Conservation (phyloP, 371 early-diverging fungal genomes). For the Spiromyces aspiralis region DNA sequence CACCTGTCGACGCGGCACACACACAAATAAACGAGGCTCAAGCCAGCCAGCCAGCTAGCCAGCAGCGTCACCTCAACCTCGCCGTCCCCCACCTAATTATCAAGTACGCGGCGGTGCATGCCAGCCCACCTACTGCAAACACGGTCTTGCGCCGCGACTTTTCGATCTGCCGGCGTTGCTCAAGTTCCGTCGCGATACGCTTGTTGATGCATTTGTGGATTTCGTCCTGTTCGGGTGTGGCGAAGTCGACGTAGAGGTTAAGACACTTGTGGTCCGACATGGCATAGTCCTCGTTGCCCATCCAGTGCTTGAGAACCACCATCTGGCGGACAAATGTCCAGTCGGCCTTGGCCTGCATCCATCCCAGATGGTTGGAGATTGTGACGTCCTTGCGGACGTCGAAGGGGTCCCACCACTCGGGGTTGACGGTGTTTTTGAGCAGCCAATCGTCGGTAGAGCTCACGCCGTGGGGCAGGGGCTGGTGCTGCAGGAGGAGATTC, state of each 20-base stretch:
- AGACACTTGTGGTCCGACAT: conserved; percentile 62
- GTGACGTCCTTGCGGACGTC: conserved; percentile 38
- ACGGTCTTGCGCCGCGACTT: background rate
- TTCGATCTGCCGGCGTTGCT: background rate
- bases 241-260: conserved; percentile 36
- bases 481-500: conserved; percentile 8
- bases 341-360: conserved; percentile 57
- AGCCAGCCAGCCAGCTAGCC: too few species aligned
- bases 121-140: background rate
- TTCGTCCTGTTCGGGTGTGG: background rate
- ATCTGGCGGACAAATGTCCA: conserved; percentile 52
- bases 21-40: too few species aligned
- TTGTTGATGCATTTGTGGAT: background rate
- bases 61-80: too few species aligned
- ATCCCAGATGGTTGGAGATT: conserved; percentile 43
- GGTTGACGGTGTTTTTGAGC: conserved; percentile 35
- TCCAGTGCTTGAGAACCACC: conserved; percentile 29
- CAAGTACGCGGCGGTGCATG: background rate
- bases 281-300: conserved; percentile 45
- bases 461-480: background rate
- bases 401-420: conserved; percentile 65
- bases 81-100: background rate
- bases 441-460: background rate
- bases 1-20: too few species aligned
- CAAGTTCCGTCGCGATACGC: background rate